Conservation (phyloP, 179 eudicot genomes). For the Heliamphora pulchella region DNA sequence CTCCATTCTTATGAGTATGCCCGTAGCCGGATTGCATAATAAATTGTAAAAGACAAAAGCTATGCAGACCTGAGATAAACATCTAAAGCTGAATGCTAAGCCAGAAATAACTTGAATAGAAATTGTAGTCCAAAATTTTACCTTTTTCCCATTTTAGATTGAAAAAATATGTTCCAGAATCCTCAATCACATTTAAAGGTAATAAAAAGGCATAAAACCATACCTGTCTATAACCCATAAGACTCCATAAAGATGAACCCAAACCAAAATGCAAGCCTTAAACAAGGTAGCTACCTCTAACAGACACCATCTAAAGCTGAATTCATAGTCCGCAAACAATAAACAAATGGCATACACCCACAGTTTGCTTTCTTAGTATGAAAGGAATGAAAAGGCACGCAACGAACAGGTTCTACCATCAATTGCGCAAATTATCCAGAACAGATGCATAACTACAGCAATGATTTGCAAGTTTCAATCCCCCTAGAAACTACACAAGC, state of each 20-base stretch:
- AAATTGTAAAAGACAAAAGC: not conserved
- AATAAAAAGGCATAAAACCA: not conserved
- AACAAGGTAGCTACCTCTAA: not conserved
- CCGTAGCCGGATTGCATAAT: not conserved
- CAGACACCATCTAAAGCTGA: slow-evolving; percentile 4
- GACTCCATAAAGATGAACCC: too few species aligned
- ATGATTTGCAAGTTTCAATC: not conserved
- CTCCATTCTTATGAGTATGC: not conserved
- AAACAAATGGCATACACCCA: not conserved
- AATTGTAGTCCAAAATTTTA: not conserved
- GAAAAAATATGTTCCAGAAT: not conserved
- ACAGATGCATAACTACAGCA: too few species aligned
- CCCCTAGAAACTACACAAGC: not conserved
- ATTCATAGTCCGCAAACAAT: not conserved
- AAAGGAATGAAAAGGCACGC: not conserved
- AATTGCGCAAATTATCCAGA: not conserved
- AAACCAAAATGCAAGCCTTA: not conserved
- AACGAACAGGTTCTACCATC: not conserved
- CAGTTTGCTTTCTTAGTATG: not conserved
- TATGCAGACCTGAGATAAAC: not conserved
- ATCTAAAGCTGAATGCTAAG: not conserved
- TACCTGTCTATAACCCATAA: not conserved
- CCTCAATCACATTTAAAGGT: not conserved
- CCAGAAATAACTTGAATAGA: not conserved
- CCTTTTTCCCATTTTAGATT: not conserved